Percentiles rank a stretch among this genome's conserved stretches.
phyloP scores from a whole-genome alignment of 257 asterid genomes.

The Misopates orontium region DNA sequence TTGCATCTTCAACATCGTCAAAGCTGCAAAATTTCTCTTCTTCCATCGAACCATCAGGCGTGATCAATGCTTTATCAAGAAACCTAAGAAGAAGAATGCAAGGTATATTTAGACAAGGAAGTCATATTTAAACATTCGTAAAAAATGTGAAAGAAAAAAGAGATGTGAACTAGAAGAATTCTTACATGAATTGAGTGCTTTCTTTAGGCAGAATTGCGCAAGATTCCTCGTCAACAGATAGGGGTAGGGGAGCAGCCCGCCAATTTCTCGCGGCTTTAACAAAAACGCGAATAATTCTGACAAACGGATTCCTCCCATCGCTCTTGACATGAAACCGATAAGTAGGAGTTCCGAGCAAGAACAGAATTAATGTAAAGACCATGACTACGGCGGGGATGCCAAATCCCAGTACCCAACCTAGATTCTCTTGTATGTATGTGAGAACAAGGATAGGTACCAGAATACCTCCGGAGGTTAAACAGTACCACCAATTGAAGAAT shows the following conservation, averaged over 20 bases:
- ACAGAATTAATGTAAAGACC: constrained; percentile 33
- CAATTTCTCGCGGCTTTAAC: constrained; percentile 29
- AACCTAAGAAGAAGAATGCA: too few species aligned
- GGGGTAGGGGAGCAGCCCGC: neutral
- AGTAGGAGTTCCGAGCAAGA: constrained; percentile 32
- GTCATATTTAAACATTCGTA: too few species aligned
- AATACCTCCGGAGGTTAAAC: constrained; percentile 21
- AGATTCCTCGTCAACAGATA: constrained; percentile 21
- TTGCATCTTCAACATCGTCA: constrained; percentile 38
- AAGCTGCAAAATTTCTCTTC: constrained; percentile 9
- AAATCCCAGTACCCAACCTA: constrained; percentile 50
- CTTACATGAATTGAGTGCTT: constrained; percentile 23
- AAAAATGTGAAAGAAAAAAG: too few species aligned
- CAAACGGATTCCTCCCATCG: constrained; percentile 28
- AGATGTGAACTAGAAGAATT: too few species aligned
- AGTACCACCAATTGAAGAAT: constrained; percentile 50
- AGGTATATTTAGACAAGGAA: too few species aligned
- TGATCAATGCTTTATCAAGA: constrained; percentile 34
- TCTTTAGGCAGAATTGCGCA: constrained; percentile 1
- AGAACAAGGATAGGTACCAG: constrained; percentile 24
- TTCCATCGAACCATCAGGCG: constrained; percentile 9
- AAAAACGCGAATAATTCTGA: constrained; percentile 35
- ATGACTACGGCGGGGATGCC: constrained; percentile 44
- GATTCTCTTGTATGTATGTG: constrained; percentile 44
- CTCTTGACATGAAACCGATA: constrained; percentile 29